Evolutionary conservation across 805 yeast genomes (phyloP).

Genomic region (Saccharomycopsis fodiens): DNA sequence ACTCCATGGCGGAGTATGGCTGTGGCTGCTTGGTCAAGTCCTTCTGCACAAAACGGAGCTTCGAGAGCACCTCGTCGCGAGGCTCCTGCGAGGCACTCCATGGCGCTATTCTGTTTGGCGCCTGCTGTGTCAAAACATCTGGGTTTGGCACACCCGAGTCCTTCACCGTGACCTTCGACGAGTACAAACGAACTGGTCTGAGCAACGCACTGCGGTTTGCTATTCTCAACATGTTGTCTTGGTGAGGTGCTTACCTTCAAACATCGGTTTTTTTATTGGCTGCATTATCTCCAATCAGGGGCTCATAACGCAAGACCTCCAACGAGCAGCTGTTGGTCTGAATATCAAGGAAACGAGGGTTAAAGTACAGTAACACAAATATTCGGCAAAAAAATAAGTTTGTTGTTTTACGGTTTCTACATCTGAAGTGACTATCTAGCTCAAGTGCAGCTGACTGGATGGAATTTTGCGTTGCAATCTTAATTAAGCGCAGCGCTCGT

Average conservation of each 20-base stretch:
- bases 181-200: constrained; percentile 8
- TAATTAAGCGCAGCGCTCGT: too few species aligned
- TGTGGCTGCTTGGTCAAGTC: constrained; percentile 65
- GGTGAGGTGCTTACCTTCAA: not conserved
- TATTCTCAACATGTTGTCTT: not conserved
- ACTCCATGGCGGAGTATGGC: constrained; percentile 78
- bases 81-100: constrained; percentile 70
- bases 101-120: constrained; percentile 63
- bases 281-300: too few species aligned
- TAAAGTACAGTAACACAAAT: too few species aligned
- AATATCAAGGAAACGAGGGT: too few species aligned
- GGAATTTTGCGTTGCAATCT: too few species aligned
- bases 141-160: constrained; percentile 10
- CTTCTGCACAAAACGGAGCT: constrained; percentile 64
- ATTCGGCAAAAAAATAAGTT: too few species aligned
- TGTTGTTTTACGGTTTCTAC: too few species aligned
- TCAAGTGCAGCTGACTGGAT: too few species aligned
- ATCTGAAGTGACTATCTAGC: too few species aligned
- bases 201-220: not conserved
- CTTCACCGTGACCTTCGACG: constrained; percentile 15
- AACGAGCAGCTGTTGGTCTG: too few species aligned
- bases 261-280: not conserved
- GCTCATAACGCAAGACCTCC: too few species aligned
- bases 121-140: constrained; percentile 37
- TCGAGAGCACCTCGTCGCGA: constrained; percentile 46